These are phyloP conservation scores for Tricholoma saponaceum DNA, from an alignment of 768 basidiomycete genomes.

Conservation along the genomic window DNA sequence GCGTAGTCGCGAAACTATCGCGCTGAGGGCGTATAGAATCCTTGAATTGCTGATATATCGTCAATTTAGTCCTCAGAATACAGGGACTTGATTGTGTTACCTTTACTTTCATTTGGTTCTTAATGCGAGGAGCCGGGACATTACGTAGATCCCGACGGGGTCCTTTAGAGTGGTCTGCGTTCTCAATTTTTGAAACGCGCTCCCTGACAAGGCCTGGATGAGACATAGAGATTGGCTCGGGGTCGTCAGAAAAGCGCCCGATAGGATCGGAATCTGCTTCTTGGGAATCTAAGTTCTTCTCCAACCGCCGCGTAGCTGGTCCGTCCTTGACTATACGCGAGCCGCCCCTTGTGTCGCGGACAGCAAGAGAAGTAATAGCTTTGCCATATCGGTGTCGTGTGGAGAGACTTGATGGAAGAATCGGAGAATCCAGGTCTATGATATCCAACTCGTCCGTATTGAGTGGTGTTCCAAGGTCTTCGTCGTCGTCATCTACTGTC, in stretches of 20 bases:
- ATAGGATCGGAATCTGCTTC: conserved; percentile 13
- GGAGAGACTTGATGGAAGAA: not conserved
- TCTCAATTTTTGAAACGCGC: conserved; percentile 3
- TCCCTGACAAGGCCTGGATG: conserved; percentile 3
- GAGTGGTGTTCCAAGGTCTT: conserved; percentile 4
- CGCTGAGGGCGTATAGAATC: not conserved
- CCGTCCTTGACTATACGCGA: conserved; percentile 11
- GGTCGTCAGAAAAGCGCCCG: not conserved
- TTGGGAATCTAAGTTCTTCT: not conserved
- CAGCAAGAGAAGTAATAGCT: not conserved
- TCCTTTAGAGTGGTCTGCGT: not conserved
- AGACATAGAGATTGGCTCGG: not conserved
- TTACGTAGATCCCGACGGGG: conserved; percentile 8
- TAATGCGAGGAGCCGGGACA: not conserved
- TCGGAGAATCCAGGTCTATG: not conserved
- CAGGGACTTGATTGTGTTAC: not conserved
- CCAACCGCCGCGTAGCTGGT: conserved; percentile 9
- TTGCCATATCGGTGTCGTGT: not conserved
- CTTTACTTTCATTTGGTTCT: conserved; percentile 15
- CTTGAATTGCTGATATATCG: not conserved
- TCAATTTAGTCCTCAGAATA: not conserved
- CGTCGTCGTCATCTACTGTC: conserved; percentile 3
- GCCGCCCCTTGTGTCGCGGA: not conserved
- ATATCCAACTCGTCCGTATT: conserved; percentile 5
- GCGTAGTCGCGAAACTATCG: not conserved